These are phyloP conservation scores for Aspergillus uvarum DNA, from an alignment of 2,329 filamentous ascomycete species.

Conservation along the genomic window DNA sequence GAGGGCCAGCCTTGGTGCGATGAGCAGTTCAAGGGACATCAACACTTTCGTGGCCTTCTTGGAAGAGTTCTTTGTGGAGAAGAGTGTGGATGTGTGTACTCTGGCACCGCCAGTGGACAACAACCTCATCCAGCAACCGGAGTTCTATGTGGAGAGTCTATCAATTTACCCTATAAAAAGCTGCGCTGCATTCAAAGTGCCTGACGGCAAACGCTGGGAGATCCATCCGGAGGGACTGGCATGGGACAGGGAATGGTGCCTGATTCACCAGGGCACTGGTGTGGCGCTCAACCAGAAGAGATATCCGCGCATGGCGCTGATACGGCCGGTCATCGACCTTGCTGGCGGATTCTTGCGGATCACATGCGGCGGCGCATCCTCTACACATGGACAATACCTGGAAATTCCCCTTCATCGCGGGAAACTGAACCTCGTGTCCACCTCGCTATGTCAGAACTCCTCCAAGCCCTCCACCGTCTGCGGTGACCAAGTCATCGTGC, in stretches of 20 bases:
- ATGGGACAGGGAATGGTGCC: slow-evolving; percentile 97
- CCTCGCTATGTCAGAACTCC: slow-evolving; percentile 54
- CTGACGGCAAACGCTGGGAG: slow-evolving; percentile 66
- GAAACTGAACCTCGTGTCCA: slow-evolving; percentile 58
- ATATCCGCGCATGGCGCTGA: slow-evolving; percentile 81
- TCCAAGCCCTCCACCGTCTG: slow-evolving; percentile 68
- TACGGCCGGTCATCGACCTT: slow-evolving; percentile 74
- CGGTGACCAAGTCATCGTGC: slow-evolving; percentile 71
- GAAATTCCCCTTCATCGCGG: slow-evolving; percentile 39
- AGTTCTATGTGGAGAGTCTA: slow-evolving; percentile 61
- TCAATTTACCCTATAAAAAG: slow-evolving; percentile 92
- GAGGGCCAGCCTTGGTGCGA: slow-evolving; percentile 81
- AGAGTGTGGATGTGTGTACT: slow-evolving; percentile 19
- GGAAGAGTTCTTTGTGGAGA: slow-evolving; percentile 63
- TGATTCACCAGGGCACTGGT: slow-evolving; percentile 82
- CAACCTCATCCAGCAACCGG: slow-evolving; percentile 13
- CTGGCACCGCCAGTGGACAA: slow-evolving; percentile 17
- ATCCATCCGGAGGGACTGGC: slow-evolving; percentile 77
- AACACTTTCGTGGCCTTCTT: slow-evolving; percentile 70
- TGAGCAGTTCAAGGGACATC: slow-evolving; percentile 79
- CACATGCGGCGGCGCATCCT: slow-evolving; percentile 38
- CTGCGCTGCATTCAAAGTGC: slow-evolving; percentile 75
- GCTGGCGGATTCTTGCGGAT: slow-evolving; percentile 65
- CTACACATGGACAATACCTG: slow-evolving; percentile 28
- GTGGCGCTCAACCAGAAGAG: slow-evolving; percentile 85